Evolutionary conservation across 345 rosid species (phyloP).

Genomic region (Melaleuca alternifolia): DNA sequence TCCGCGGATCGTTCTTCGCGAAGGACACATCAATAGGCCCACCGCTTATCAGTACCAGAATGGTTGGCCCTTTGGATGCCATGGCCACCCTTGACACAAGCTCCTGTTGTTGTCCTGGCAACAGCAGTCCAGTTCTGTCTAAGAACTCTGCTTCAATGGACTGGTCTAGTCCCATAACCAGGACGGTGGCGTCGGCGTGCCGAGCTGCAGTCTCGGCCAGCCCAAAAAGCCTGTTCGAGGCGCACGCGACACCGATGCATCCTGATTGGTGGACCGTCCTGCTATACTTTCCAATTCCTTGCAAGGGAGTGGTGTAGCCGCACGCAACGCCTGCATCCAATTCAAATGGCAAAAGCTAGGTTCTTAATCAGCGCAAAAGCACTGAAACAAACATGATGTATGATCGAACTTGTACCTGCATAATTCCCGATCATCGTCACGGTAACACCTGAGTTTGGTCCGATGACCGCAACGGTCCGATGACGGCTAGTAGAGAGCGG

Average conservation of each 20-base stretch:
- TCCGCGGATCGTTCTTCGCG: constrained; percentile 68
- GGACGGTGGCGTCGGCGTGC: constrained; percentile 57
- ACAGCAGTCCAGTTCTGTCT: constrained; percentile 55
- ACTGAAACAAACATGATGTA: too few relatives aligned
- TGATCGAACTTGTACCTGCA: constrained; percentile 36
- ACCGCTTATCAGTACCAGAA: constrained; percentile 70
- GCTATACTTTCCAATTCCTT: constrained; percentile 55
- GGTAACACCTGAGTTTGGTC: constrained; percentile 88
- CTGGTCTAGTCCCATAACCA: constrained; percentile 90
- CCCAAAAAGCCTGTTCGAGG: constrained; percentile 23
- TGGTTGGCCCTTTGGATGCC: constrained; percentile 58
- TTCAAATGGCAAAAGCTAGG: background rate
- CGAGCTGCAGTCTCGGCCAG: constrained; percentile 55
- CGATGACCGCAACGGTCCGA: constrained; percentile 68
- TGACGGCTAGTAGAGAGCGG: constrained; percentile 52
- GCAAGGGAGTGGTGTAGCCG: constrained; percentile 56
- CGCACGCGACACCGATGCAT: constrained; percentile 50
- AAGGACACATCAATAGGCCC: constrained; percentile 82
- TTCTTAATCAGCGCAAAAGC: background rate
- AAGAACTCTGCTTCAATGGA: constrained; percentile 67
- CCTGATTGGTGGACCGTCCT: constrained; percentile 55
- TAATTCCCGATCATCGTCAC: constrained; percentile 96
- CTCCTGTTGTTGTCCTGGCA: constrained; percentile 74
- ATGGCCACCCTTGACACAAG: constrained; percentile 64
- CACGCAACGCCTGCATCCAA: constrained; percentile 55